These are phyloP conservation scores for Caloboletus inedulis DNA, from an alignment of 1,284 basidiomycete genomes.

Conservation along the genomic window DNA sequence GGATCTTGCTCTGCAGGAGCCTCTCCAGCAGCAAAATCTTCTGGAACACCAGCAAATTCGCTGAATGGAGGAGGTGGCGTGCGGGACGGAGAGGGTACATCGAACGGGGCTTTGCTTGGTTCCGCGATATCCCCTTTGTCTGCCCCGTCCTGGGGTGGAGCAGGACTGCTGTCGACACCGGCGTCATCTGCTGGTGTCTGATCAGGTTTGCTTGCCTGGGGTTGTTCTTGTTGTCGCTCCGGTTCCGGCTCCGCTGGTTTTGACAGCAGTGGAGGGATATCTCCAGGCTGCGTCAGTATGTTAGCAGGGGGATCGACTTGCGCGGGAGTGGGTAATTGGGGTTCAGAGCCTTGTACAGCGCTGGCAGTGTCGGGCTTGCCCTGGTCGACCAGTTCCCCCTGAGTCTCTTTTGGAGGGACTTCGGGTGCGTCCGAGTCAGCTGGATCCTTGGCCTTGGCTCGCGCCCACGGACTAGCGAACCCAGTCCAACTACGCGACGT, in stretches of 20 bases:
- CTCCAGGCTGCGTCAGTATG: slow-evolving; percentile 16
- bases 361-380: slow-evolving; percentile 4
- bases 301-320: slow-evolving; percentile 26
- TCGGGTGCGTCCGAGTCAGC: neutral
- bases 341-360: slow-evolving; percentile 9
- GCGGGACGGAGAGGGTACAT: slow-evolving; percentile 10
- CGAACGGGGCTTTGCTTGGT: slow-evolving; percentile 4
- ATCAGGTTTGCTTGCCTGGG: slow-evolving; percentile 2
- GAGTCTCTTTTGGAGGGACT: slow-evolving; percentile 7
- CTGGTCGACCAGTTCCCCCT: neutral
- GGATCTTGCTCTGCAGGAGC: slow-evolving; percentile 10
- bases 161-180: slow-evolving; percentile 15
- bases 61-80: slow-evolving; percentile 31
- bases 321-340: slow-evolving; percentile 17
- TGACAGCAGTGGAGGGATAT: slow-evolving; percentile 8
- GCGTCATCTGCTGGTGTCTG: neutral
- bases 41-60: slow-evolving; percentile 17
- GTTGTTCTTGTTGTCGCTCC: slow-evolving; percentile 2
- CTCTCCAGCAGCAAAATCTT: slow-evolving; percentile 5
- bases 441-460: slow-evolving; percentile 4
- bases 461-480: neutral
- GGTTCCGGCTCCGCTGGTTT: neutral
- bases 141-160: neutral
- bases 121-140: neutral
- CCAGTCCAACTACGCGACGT: slow-evolving; percentile 2